Evolutionary conservation across 306 rosid genomes (phyloP), one percentile per base, ranked within the genome.

Genomic region (Pyrus bretschneideri): DNA sequence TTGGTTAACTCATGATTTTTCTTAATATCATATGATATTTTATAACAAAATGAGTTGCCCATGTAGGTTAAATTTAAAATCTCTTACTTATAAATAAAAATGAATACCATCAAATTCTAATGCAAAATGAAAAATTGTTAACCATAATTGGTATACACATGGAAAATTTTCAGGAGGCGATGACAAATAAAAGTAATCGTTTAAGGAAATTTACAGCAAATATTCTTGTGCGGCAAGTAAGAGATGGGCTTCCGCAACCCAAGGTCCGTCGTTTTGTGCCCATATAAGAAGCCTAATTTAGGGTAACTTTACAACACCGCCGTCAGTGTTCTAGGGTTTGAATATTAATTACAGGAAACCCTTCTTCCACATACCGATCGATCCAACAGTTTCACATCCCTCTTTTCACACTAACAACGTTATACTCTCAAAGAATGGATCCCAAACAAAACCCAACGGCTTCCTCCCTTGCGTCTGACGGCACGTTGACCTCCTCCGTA

Each of bases 71-170:
- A 38, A 38, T 38, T 38, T 38, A 38, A 38, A 38, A 9, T 0
- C 0, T 7, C 2, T 38, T 38, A 2, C 0, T 38, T 38, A 7
- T 0, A 38, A 38, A 7, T 38, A 0, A 38, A 38, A 38, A 38
- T 38, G 0, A 38, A 38, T 38, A 38, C 0, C 10, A 6, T 38
- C 0, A 35, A 0, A 35, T 35, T 35, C 42, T 38, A 38, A 38
- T 0, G 42, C 42, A 38, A 35, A 35, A 35, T 35, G 40, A 35
- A 35, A 35, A 35, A 6, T 35, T 35, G 9, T 35, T 35, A 33
- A 33, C 38, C 38, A 33, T 33, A 0, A 8, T 33, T 33, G 38
- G 38, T 35, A 38, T 7, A 38, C 9, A 1, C 42, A 38, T 38
- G 42, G 42, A 38, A 38, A 38, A 38, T 0, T 38, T 38, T 38